Evolutionary conservation across 305 asterid species (phyloP).

Genomic region (Ilex paraguariensis): DNA sequence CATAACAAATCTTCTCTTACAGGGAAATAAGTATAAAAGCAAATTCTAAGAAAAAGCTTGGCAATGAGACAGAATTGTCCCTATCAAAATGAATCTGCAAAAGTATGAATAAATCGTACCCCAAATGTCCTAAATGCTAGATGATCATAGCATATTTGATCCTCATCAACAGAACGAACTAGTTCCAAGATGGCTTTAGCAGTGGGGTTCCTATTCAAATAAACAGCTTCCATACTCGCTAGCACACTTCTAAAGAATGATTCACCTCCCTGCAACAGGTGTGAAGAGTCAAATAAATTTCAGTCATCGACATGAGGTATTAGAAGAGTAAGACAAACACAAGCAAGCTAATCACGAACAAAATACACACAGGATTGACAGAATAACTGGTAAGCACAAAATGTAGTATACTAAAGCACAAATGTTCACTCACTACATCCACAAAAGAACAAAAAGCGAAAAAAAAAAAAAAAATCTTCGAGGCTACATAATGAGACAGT

Average conservation of each 20-base stretch:
- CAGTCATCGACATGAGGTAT: background rate
- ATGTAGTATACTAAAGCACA: background rate
- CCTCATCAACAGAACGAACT: constrained; percentile 56
- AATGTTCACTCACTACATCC: background rate
- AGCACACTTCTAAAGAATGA: constrained; percentile 71
- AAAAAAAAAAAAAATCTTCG: too few species aligned
- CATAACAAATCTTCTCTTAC: too few species aligned
- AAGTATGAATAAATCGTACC: constrained; percentile 26
- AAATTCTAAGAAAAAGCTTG: too few species aligned
- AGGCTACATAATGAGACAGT: too few species aligned
- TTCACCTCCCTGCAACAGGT: constrained; percentile 61
- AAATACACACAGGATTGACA: background rate
- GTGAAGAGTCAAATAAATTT: constrained; percentile 4
- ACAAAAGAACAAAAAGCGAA: too few species aligned
- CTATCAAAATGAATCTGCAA: background rate
- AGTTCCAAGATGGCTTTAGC: constrained; percentile 77
- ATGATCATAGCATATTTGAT: constrained; percentile 79
- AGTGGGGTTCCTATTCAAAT: constrained; percentile 73
- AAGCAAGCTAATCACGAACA: background rate
- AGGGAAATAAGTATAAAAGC: too few species aligned
- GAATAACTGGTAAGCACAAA: background rate
- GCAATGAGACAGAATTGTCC: too few species aligned
- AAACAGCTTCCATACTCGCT: constrained; percentile 64
- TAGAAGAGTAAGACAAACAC: background rate
- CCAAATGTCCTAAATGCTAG: constrained; percentile 87